Percentiles rank a stretch among this genome's conserved stretches.
Conservation (phyloP, 345 rosid species). For the Gossypium herbaceum region DNA sequence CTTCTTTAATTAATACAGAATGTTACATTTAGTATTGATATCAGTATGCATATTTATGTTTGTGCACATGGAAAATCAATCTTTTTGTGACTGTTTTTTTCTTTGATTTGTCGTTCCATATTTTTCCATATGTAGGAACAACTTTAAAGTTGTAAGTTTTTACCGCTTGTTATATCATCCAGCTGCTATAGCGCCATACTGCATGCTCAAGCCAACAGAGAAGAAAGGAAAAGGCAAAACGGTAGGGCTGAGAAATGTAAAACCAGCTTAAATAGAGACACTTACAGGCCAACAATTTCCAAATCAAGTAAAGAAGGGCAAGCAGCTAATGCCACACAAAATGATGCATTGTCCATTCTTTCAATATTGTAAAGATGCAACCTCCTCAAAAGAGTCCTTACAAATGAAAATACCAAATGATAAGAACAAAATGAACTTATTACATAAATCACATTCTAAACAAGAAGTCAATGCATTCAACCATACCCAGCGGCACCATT, state of each 20-base stretch:
- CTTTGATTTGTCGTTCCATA: neutral
- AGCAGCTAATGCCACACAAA: slow-evolving; percentile 55
- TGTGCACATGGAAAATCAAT: neutral
- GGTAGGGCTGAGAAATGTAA: neutral
- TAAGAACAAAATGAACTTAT: slow-evolving; percentile 5
- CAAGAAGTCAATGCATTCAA: slow-evolving; percentile 6
- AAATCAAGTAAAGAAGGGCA: slow-evolving; percentile 73
- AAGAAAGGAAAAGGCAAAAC: neutral
- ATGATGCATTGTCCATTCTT: slow-evolving; percentile 51
- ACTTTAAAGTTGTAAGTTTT: neutral
- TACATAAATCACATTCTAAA: neutral
- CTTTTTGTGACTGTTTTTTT: neutral
- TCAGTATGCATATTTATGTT: neutral
- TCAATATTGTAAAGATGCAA: slow-evolving; percentile 72
- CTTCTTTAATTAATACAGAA: neutral
- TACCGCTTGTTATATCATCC: neutral
- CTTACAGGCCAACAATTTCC: slow-evolving; percentile 89
- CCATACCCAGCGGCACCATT: slow-evolving; percentile 56
- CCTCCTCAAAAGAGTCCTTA: slow-evolving; percentile 64
- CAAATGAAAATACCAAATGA: slow-evolving; percentile 19
- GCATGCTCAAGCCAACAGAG: slow-evolving; percentile 9
- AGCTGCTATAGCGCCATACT: neutral
- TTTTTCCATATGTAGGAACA: slow-evolving; percentile 4
- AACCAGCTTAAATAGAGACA: slow-evolving; percentile 19
- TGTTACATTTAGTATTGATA: neutral